These are phyloP conservation scores for Stephanocyclus meneghinianus DNA, from an alignment of 352 stramenopile genomes.

Conservation along the genomic window DNA sequence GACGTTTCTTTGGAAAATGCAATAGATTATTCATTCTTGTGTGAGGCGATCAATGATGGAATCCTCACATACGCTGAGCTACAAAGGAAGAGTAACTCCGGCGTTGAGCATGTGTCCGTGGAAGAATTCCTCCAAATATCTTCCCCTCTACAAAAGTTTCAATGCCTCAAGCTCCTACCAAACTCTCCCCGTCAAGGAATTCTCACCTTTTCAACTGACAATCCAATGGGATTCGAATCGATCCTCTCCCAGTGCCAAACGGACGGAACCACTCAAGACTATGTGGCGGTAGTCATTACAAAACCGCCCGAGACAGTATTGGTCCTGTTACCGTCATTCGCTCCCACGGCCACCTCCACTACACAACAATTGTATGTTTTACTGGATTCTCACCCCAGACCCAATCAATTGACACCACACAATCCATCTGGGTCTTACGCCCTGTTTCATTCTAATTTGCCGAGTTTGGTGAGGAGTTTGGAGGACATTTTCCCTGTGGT, in stretches of 20 bases:
- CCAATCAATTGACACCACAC: slow-evolving; percentile 46
- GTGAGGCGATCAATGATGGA: slow-evolving; percentile 49
- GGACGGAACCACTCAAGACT: slow-evolving; percentile 38
- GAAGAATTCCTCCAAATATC: slow-evolving; percentile 66
- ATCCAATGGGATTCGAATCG: slow-evolving; percentile 60
- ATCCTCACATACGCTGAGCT: slow-evolving; percentile 52
- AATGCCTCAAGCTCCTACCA: slow-evolving; percentile 26
- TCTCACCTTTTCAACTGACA: slow-evolving; percentile 48
- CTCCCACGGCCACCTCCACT: not conserved
- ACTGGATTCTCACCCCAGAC: slow-evolving; percentile 78
- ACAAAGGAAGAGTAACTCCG: slow-evolving; percentile 1
- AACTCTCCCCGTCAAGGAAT: slow-evolving; percentile 67
- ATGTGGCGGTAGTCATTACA: slow-evolving; percentile 68
- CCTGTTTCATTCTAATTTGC: slow-evolving; percentile 55
- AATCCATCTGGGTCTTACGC: slow-evolving; percentile 59
- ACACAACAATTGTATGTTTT: slow-evolving; percentile 46
- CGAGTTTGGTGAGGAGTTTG: slow-evolving; percentile 53
- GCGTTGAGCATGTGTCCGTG: slow-evolving; percentile 70
- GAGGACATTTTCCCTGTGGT: slow-evolving; percentile 70
- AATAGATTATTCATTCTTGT: slow-evolving; percentile 54
- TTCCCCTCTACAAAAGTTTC: not conserved
- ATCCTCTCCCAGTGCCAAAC: slow-evolving; percentile 49
- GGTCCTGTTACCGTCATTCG: slow-evolving; percentile 50
- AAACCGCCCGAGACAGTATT: slow-evolving; percentile 80
- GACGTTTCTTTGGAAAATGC: not conserved